Base-by-base conservation (phyloP, 1,284 basidiomycete genomes). In the Golubevia sp. region DNA sequence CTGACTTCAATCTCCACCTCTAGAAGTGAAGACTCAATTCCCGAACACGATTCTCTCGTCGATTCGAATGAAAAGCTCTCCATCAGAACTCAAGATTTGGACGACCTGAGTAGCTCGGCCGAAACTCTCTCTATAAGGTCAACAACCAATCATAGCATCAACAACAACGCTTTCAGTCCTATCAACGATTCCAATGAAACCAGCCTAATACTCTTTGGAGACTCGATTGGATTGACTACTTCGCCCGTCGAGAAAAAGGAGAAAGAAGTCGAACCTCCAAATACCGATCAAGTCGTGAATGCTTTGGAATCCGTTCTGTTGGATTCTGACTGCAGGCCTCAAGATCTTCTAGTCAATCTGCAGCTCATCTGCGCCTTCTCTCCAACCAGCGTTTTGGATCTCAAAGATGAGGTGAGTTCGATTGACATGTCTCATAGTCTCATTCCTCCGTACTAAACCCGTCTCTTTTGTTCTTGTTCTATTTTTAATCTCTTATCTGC, bases 201-300 rank as follows among this genome's bases (percentile, higher is more conserved):
- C 18, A 13, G 11, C 18, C 18, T 44, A 18, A 44, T 44, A 8
- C n/a, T n/a, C n/a, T n/a, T n/a, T n/a, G n/a, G n/a, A n/a, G n/a
- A n/a, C n/a, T n/a, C n/a, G n/a, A 44, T 44, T 8, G 38, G 18
- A 44, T 8, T 44, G 11, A 44, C 38, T 44, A 44, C 38, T 44
- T 44, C 38, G 11, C 38, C 38, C 38, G 18, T 44, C 11, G 18
- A 44, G 18, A 18, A 44, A 18, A 44, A 44, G 18, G 38, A 44
- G 18, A 44, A 44, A 18, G 38, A 44, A 18, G 18, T 44, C 18
- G 38, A 44, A 44, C 38, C 56, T 23, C 56, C 56, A 24, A 50
- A 48, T 48, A 58, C 56, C 18, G 56, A 58, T 51, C 48, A 58
- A n/a, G 38, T 58, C n/a, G 56, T 58, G 20, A 51, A 20, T 51